Evolutionary conservation across 345 rosid species (phyloP).

Genomic region (Geranium brycei): DNA sequence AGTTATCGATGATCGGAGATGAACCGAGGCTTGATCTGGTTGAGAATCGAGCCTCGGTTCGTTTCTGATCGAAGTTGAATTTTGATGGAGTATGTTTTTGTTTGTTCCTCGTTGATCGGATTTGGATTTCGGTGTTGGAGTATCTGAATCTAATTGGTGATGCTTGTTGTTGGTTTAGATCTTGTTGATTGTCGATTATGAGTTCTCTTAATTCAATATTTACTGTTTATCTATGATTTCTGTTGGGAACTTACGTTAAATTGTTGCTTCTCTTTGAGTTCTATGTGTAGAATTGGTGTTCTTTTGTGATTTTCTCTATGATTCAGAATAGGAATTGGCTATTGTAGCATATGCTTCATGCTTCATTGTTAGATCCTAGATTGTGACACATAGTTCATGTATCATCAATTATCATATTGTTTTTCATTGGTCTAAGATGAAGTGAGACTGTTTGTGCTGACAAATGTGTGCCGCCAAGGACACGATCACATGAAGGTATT

Average conservation of each 20-base stretch:
- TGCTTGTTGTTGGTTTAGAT: not conserved
- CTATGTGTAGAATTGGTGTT: not conserved
- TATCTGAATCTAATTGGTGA: not conserved
- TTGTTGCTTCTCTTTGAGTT: not conserved
- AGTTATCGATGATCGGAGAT: conserved; percentile 4
- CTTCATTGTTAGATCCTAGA: not conserved
- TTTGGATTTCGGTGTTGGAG: not conserved
- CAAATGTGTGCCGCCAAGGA: not conserved
- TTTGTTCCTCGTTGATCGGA: not conserved
- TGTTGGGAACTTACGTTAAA: not conserved
- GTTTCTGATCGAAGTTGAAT: not conserved
- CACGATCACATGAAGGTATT: not conserved
- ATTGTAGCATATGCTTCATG: not conserved
- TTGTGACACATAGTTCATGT: not conserved
- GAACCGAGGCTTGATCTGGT: not conserved
- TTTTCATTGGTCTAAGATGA: not conserved
- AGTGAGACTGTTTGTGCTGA: not conserved
- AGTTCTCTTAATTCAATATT: not conserved
- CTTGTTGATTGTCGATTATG: not conserved
- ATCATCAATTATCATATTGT: not conserved
- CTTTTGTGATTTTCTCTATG: not conserved
- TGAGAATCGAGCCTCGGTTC: not conserved
- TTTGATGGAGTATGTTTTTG: not conserved
- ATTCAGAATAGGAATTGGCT: too few relatives aligned
- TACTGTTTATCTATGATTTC: not conserved